Percentiles rank a stretch among this genome's conserved stretches.
Evolutionary conservation across 2,329 filamentous ascomycete species (phyloP).

Genomic region (Chaetomium sp.): DNA sequence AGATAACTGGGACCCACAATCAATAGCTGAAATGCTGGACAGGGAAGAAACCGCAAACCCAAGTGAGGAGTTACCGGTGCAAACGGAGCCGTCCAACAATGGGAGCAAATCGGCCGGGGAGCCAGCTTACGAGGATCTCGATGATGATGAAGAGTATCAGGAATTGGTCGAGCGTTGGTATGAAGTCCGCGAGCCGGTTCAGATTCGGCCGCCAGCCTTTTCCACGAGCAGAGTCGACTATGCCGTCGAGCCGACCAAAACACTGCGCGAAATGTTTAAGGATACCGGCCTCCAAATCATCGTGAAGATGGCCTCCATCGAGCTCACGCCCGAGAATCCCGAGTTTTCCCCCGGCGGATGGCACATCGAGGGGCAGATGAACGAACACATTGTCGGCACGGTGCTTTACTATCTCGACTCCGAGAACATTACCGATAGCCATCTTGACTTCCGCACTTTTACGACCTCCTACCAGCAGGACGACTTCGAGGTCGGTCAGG

Average conservation of each 20-base stretch:
- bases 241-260: slow-evolving; percentile 5
- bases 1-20: slow-evolving; percentile 9
- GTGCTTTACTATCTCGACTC: slow-evolving; percentile 56
- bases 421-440: slow-evolving; percentile 51
- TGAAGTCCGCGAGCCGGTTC: slow-evolving; percentile 24
- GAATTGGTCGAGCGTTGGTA: neutral
- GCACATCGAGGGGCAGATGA: slow-evolving; percentile 54
- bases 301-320: slow-evolving; percentile 62
- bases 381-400: slow-evolving; percentile 59
- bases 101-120: neutral
- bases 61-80: neutral
- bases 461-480: slow-evolving; percentile 27
- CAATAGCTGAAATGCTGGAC: neutral
- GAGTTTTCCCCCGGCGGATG: slow-evolving; percentile 50
- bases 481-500: slow-evolving; percentile 20
- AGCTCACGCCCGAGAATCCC: slow-evolving; percentile 59
- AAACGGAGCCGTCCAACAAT: neutral
- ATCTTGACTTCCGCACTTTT: slow-evolving; percentile 48
- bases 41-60: neutral
- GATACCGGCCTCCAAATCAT: slow-evolving; percentile 60
- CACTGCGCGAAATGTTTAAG: slow-evolving; percentile 34
- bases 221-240: slow-evolving; percentile 25
- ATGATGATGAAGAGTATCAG: neutral
- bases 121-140: neutral
- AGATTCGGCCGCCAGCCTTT: slow-evolving; percentile 25